Conservation (phyloP, 1,284 basidiomycete species). For the Irpex lacteus region DNA sequence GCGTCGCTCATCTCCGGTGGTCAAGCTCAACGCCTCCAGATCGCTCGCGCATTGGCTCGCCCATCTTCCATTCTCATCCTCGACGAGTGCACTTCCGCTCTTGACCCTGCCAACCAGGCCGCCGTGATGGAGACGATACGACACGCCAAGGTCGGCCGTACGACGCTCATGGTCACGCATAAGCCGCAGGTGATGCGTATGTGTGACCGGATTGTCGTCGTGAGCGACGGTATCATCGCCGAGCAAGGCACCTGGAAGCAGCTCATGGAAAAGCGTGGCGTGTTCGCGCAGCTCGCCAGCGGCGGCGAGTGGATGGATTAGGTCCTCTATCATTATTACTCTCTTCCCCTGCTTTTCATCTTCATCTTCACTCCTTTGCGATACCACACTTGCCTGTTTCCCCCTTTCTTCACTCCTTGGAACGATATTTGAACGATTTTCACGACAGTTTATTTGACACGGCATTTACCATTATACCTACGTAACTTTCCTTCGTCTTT, state of each 20-base stretch:
- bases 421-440: neutral
- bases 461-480: neutral
- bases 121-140: slow-evolving; percentile 79
- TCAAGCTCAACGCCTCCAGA: slow-evolving; percentile 90
- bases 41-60: slow-evolving; percentile 84
- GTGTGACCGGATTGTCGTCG: slow-evolving; percentile 87
- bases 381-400: neutral
- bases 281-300: slow-evolving; percentile 80
- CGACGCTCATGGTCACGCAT: slow-evolving; percentile 92
- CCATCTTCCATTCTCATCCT: slow-evolving; percentile 78
- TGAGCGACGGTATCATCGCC: slow-evolving; percentile 73
- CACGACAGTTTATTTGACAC: neutral
- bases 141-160: slow-evolving; percentile 62
- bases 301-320: slow-evolving; percentile 82
- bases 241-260: slow-evolving; percentile 81
- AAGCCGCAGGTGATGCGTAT: slow-evolving; percentile 88
- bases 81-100: slow-evolving; percentile 92
- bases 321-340: slow-evolving; percentile 20
- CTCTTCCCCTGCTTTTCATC: neutral
- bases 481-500: neutral
- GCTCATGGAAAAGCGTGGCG: slow-evolving; percentile 65
- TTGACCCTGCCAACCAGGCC: slow-evolving; percentile 82
- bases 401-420: neutral
- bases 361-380: neutral
- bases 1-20: slow-evolving; percentile 89